phyloP scores from a whole-genome alignment of 345 rosid genomes.

The Aquilaria yunnanensis region DNA sequence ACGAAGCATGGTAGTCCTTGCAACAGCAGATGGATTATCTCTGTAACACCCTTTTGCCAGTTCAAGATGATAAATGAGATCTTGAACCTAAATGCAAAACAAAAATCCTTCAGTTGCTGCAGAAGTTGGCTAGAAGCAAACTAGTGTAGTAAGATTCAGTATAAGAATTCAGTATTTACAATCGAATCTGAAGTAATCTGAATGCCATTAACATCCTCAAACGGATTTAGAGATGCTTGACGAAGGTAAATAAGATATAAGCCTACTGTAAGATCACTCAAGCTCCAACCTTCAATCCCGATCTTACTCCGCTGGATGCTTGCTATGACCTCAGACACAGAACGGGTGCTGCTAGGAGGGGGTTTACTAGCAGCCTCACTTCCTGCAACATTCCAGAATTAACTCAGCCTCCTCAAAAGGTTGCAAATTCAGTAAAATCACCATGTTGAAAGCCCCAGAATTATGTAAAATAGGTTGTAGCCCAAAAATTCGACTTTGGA shows the following conservation, averaged over 20 bases:
- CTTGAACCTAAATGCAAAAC: slow-evolving; percentile 45
- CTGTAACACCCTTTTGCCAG: slow-evolving; percentile 72
- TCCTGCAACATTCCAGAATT: slow-evolving; percentile 24
- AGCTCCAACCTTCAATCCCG: slow-evolving; percentile 79
- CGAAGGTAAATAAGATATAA: slow-evolving; percentile 78
- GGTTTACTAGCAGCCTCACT: slow-evolving; percentile 33
- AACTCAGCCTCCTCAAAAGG: slow-evolving; percentile 8
- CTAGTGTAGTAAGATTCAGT: too few species aligned
- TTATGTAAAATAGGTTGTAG: neutral
- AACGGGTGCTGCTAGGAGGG: slow-evolving; percentile 44
- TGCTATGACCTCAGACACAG: slow-evolving; percentile 66
- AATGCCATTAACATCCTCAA: slow-evolving; percentile 65
- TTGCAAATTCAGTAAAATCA: too few species aligned
- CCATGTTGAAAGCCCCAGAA: neutral
- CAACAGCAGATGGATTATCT: slow-evolving; percentile 43
- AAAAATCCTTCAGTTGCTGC: neutral
- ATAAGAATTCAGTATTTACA: slow-evolving; percentile 22
- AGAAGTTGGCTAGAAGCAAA: too few species aligned
- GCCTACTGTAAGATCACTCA: slow-evolving; percentile 80
- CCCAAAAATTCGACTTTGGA: neutral
- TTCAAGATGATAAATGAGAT: slow-evolving; percentile 74
- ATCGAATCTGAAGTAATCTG: slow-evolving; percentile 52
- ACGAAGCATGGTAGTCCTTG: slow-evolving; percentile 67
- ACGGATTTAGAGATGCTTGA: slow-evolving; percentile 53
- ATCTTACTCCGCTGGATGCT: slow-evolving; percentile 77